Evolutionary conservation across 2,329 filamentous ascomycete species (phyloP).

Genomic region (Trichocomaceae sp.): DNA sequence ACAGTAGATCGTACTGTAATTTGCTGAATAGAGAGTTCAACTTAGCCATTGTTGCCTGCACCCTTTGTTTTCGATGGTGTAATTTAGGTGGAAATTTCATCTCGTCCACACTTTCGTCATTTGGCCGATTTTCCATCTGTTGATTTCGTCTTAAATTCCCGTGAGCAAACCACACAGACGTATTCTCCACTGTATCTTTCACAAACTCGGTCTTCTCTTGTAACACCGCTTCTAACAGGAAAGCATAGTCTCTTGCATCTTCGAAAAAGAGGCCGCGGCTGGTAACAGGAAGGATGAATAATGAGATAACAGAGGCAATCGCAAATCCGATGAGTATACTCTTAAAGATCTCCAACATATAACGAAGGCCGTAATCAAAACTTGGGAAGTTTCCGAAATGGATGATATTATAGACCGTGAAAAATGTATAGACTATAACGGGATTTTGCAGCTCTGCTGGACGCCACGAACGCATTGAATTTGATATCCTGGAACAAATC

Average conservation of each 20-base stretch:
- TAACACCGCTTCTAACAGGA: conserved; percentile 50
- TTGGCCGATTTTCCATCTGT: conserved; percentile 56
- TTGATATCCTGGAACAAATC: neutral
- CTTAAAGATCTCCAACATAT: conserved; percentile 51
- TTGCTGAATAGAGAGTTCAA: conserved; percentile 59
- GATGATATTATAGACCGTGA: conserved; percentile 58
- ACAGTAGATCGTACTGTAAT: conserved; percentile 59
- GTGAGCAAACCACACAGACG: neutral
- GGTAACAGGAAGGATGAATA: conserved; percentile 61
- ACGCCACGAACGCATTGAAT: conserved; percentile 1
- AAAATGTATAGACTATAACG: conserved; percentile 62
- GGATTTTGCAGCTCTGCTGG: conserved; percentile 31
- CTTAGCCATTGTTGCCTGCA: conserved; percentile 42
- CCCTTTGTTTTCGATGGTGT: conserved; percentile 27
- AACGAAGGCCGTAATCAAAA: conserved; percentile 46
- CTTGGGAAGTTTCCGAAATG: conserved; percentile 55
- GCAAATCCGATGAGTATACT: conserved; percentile 60
- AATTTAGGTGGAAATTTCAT: conserved; percentile 12
- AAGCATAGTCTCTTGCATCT: conserved; percentile 54
- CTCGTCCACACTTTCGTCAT: conserved; percentile 43
- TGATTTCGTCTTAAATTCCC: conserved; percentile 42
- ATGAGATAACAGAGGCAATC: conserved; percentile 55
- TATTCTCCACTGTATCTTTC: neutral
- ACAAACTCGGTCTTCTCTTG: conserved; percentile 52
- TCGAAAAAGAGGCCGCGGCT: conserved; percentile 59